Evolutionary conservation across 176 grass and related monocot genomes (phyloP).

Genomic region (Aegilops umbellulata): DNA sequence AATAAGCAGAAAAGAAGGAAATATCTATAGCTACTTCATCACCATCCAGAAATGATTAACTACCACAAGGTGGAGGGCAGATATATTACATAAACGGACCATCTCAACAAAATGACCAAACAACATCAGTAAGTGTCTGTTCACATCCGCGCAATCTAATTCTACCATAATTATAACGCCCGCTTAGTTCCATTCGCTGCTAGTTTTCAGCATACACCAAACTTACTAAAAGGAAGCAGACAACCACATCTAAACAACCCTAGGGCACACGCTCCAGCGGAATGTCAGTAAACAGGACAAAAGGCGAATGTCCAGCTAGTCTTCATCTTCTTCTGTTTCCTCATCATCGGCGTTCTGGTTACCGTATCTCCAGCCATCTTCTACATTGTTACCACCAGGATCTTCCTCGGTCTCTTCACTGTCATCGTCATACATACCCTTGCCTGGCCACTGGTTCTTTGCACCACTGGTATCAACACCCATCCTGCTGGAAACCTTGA

Average conservation of each 20-base stretch:
- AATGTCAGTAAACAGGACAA: not conserved
- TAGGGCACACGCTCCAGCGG: not conserved
- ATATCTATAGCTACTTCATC: not conserved
- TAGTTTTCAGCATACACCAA: not conserved
- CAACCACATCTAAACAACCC: constrained; percentile 10
- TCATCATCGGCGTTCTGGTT: constrained; percentile 61
- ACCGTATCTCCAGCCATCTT: constrained; percentile 53
- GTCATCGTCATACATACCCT: constrained; percentile 63
- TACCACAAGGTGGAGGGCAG: not conserved
- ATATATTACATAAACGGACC: constrained; percentile 1
- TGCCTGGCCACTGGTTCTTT: constrained; percentile 49
- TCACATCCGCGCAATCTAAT: not conserved
- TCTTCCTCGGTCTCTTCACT: constrained; percentile 71
- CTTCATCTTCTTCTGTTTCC: constrained; percentile 80
- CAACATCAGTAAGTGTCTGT: not conserved
- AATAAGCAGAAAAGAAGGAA: not conserved
- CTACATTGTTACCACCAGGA: constrained; percentile 43
- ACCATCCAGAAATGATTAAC: not conserved
- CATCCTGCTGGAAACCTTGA: constrained; percentile 26
- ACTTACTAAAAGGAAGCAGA: not conserved
- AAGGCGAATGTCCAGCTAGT: constrained; percentile 20
- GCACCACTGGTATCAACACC: constrained; percentile 8
- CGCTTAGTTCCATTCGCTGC: not conserved
- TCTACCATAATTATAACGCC: not conserved
- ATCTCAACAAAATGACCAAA: constrained; percentile 2